Evolutionary conservation across 2,329 filamentous ascomycete species (phyloP).

Genomic region (Ophiosphaerella narmari): DNA sequence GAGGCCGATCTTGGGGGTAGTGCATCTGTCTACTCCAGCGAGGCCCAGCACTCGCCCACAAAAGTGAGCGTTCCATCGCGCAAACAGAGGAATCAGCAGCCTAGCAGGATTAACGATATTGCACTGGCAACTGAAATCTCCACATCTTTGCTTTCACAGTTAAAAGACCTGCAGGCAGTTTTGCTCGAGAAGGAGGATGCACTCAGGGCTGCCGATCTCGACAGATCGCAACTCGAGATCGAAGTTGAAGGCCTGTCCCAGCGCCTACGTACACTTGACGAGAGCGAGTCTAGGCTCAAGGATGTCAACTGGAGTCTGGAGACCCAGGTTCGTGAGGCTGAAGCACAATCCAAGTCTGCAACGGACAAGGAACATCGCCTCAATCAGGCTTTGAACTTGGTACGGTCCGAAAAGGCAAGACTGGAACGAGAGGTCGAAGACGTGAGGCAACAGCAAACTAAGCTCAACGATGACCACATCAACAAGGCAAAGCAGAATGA

Average conservation of each 20-base stretch:
- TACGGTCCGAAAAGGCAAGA: conserved; percentile 74
- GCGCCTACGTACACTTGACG: conserved; percentile 80
- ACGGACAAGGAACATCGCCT: conserved; percentile 83
- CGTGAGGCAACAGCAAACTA: conserved; percentile 77
- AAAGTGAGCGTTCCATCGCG: conserved; percentile 87
- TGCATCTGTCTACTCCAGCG: conserved; percentile 69
- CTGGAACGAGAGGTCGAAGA: conserved; percentile 90
- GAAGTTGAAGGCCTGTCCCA: conserved; percentile 81
- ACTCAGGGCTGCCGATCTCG: conserved; percentile 72
- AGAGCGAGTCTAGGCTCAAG: conserved; percentile 94
- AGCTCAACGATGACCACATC: conserved; percentile 79
- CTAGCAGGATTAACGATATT: conserved; percentile 89
- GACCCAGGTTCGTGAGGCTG: conserved; percentile 84
- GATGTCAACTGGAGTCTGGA: conserved; percentile 99
- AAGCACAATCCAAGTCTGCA: conserved; percentile 73
- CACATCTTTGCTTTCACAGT: conserved; percentile 89
- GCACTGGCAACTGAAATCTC: conserved; percentile 99
- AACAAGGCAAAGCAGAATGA: conserved; percentile 81
- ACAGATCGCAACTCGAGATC: conserved; percentile 79
- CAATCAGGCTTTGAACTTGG: conserved; percentile 69
- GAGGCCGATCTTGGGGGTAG: conserved; percentile 40
- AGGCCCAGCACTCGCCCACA: conserved; percentile 82
- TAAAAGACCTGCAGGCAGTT: conserved; percentile 84
- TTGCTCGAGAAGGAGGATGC: conserved; percentile 87
- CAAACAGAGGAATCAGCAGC: conserved; percentile 86